These are phyloP conservation scores for Talaromyces islandicus DNA, from an alignment of 2,329 filamentous ascomycete species.

Conservation along the genomic window DNA sequence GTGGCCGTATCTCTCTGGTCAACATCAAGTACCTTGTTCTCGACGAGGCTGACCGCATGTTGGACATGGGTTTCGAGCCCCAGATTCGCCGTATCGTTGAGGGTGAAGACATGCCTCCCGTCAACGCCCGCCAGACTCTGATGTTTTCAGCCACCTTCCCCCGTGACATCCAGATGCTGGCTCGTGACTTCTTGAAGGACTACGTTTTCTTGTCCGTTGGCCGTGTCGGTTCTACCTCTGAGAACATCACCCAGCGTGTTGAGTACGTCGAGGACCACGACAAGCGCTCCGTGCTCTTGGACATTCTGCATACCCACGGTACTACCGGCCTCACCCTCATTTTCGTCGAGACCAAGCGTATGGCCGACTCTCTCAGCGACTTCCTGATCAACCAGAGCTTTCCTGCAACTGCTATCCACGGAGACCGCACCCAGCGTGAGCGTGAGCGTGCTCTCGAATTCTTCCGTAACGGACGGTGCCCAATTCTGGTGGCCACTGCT, in stretches of 20 bases:
- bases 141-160: constrained; percentile 99
- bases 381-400: constrained; percentile 99
- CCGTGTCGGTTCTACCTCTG: constrained; percentile 97
- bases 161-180: constrained; percentile 97
- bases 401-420: constrained; percentile 96
- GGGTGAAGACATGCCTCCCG: constrained; percentile 91
- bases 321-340: constrained; percentile 85
- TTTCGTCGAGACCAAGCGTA: constrained; percentile 99
- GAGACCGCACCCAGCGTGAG: constrained; percentile 96
- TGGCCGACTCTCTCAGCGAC: constrained; percentile 95
- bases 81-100: constrained; percentile 98
- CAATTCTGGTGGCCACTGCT: constrained; percentile 92
- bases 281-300: constrained; percentile 95
- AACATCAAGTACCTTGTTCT: constrained; percentile 99
- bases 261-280: constrained; percentile 96
- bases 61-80: constrained; percentile 99
- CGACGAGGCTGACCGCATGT: constrained; percentile 98
- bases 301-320: constrained; percentile 88
- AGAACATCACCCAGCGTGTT: constrained; percentile 99
- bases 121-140: constrained; percentile 84
- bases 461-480: constrained; percentile 93
- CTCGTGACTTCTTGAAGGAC: constrained; percentile 96
- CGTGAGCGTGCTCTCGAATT: constrained; percentile 96
- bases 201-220: constrained; percentile 99
- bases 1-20: constrained; percentile 91